Evolutionary conservation across 192 early-diverging fungal genomes (phyloP).

Genomic region (Umbelopsis ramanniana): DNA sequence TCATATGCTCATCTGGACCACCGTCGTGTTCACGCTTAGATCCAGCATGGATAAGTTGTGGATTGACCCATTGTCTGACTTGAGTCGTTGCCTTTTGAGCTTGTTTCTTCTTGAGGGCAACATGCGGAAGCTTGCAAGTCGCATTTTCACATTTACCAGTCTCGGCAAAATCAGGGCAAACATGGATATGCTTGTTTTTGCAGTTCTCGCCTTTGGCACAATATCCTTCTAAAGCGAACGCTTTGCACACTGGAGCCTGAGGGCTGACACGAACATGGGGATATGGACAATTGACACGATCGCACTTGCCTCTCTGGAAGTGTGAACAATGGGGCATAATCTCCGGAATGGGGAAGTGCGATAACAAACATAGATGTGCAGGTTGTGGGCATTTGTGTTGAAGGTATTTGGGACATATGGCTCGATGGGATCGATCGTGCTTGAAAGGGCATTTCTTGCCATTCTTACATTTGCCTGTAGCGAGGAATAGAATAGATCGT

Average conservation of each 20-base stretch:
- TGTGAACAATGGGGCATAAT: constrained; percentile 65
- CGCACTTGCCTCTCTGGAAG: constrained; percentile 67
- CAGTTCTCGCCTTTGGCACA: constrained; percentile 63
- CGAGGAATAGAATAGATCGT: background rate
- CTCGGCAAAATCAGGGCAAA: constrained; percentile 73
- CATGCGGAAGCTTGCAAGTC: constrained; percentile 67
- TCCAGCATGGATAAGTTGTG: background rate
- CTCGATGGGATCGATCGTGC: constrained; percentile 52
- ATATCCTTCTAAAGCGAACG: constrained; percentile 66
- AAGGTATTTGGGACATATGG: constrained; percentile 56
- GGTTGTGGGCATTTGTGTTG: constrained; percentile 49
- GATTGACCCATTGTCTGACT: constrained; percentile 19
- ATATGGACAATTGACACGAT: constrained; percentile 57
- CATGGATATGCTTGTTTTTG: constrained; percentile 64
- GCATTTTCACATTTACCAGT: constrained; percentile 56
- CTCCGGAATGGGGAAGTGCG: constrained; percentile 60
- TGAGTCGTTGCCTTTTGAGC: background rate
- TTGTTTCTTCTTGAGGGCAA: constrained; percentile 28
- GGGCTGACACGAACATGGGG: constrained; percentile 60
- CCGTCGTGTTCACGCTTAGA: constrained; percentile 23
- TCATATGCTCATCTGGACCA: background rate
- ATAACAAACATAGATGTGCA: constrained; percentile 44
- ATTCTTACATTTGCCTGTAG: constrained; percentile 44
- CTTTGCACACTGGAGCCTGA: constrained; percentile 64
- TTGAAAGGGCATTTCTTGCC: constrained; percentile 44